These are phyloP conservation scores for Elsinoe batatas DNA, from an alignment of 2,329 filamentous ascomycete species.

Conservation along the genomic window DNA sequence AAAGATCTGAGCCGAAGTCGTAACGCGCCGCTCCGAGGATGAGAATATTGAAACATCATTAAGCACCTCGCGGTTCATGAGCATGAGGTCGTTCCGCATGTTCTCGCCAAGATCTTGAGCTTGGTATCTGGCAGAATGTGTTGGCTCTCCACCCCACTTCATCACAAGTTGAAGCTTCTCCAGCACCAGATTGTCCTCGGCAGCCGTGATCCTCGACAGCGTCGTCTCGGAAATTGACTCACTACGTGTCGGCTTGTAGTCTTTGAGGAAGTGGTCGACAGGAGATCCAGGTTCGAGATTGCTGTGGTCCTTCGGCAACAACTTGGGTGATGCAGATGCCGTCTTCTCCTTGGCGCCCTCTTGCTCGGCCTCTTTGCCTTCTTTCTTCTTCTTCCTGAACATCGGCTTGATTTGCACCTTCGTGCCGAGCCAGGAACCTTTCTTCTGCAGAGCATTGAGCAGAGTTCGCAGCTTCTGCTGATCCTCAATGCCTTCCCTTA, in stretches of 20 bases:
- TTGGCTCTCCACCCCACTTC: constrained; percentile 98
- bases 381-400: constrained; percentile 80
- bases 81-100: constrained; percentile 85
- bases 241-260: constrained; percentile 50
- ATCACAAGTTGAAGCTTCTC: constrained; percentile 97
- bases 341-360: constrained; percentile 13
- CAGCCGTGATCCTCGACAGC: constrained; percentile 86
- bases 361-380: constrained; percentile 32
- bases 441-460: constrained; percentile 80
- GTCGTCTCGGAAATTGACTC: constrained; percentile 85
- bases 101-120: constrained; percentile 89
- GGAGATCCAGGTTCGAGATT: not conserved
- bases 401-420: constrained; percentile 99
- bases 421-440: constrained; percentile 86
- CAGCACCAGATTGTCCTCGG: constrained; percentile 81
- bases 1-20: constrained; percentile 94
- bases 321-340: constrained; percentile 17
- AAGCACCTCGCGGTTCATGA: constrained; percentile 85
- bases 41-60: constrained; percentile 93
- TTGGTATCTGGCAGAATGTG: constrained; percentile 92
- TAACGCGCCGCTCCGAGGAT: constrained; percentile 88
- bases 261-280: not conserved
- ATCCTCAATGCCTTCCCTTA: constrained; percentile 74
- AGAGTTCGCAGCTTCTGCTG: constrained; percentile 74
- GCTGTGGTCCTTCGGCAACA: constrained; percentile 20